Percentiles rank a stretch among this genome's conserved stretches.
Evolutionary conservation across 1,284 basidiomycete species (phyloP).

Genomic region (Heterobasidion parviporum): DNA sequence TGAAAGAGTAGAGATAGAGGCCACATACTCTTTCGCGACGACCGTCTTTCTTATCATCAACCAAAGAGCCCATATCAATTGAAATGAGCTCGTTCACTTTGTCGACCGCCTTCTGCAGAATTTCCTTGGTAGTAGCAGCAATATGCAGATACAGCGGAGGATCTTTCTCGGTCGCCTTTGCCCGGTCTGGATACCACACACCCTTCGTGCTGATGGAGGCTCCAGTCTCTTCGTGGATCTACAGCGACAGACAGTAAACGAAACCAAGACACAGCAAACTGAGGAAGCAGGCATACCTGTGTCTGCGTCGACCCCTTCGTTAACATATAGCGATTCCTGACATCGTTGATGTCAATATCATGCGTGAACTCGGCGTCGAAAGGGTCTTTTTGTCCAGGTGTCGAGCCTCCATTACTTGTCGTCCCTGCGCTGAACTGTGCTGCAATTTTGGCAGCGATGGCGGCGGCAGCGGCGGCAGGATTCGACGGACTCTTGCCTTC

Average conservation of each 20-base stretch:
- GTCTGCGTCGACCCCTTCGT: slow-evolving; percentile 92
- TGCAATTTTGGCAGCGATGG: slow-evolving; percentile 89
- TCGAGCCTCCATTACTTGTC: slow-evolving; percentile 28
- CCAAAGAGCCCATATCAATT: slow-evolving; percentile 81
- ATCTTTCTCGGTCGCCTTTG: slow-evolving; percentile 85
- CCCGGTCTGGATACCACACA: slow-evolving; percentile 88
- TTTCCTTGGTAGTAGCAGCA: slow-evolving; percentile 74
- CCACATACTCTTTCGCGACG: slow-evolving; percentile 46
- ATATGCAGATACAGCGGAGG: slow-evolving; percentile 94
- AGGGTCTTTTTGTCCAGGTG: slow-evolving; percentile 49
- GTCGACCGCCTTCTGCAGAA: slow-evolving; percentile 74
- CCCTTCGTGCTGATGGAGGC: slow-evolving; percentile 89
- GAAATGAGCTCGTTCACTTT: slow-evolving; percentile 83
- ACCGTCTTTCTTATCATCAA: slow-evolving; percentile 75
- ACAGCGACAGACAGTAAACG: background rate
- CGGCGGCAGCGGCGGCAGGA: slow-evolving; percentile 74
- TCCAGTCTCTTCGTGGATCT: slow-evolving; percentile 89
- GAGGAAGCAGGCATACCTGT: slow-evolving; percentile 49
- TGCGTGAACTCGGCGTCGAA: slow-evolving; percentile 82
- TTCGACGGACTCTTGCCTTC: slow-evolving; percentile 61
- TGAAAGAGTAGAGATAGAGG: background rate
- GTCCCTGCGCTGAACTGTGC: slow-evolving; percentile 62
- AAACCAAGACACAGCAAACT: slow-evolving; percentile 1
- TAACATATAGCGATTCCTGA: slow-evolving; percentile 91
- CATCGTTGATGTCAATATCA: slow-evolving; percentile 96